A percentile compares a stretch with the other conserved stretches of the same genome.
phyloP scores from a whole-genome alignment of 2,329 filamentous ascomycete species.

The Ascochyta rabiei region DNA sequence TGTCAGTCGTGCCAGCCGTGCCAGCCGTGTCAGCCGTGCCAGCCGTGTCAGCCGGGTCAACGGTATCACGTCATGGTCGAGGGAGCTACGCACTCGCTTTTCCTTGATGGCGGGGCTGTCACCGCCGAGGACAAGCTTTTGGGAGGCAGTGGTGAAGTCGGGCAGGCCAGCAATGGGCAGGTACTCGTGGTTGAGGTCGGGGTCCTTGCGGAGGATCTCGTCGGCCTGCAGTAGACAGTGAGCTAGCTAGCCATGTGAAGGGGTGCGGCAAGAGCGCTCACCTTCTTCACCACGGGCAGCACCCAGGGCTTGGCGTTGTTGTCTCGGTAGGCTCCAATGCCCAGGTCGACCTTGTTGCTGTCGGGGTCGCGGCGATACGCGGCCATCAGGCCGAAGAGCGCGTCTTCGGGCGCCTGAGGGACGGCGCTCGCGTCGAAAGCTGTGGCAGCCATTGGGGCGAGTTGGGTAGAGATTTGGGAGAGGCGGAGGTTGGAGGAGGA shows the following conservation, averaged over 20 bases:
- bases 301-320: slow-evolving; percentile 97
- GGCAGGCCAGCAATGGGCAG: slow-evolving; percentile 90
- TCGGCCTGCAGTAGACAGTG: slow-evolving; percentile 70
- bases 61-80: slow-evolving; percentile 29
- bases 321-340: slow-evolving; percentile 93
- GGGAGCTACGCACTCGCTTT: slow-evolving; percentile 65
- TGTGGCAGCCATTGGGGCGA: slow-evolving; percentile 67
- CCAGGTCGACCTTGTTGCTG: slow-evolving; percentile 87
- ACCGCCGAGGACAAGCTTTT: slow-evolving; percentile 83
- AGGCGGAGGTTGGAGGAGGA: slow-evolving; percentile 49
- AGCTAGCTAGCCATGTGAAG: slow-evolving; percentile 18
- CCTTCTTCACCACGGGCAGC: slow-evolving; percentile 94
- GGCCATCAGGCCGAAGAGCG: slow-evolving; percentile 90
- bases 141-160: slow-evolving; percentile 85
- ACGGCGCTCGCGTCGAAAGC: slow-evolving; percentile 78
- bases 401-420: slow-evolving; percentile 90
- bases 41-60: slow-evolving; percentile 40
- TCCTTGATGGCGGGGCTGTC: slow-evolving; percentile 83
- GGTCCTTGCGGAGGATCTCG: slow-evolving; percentile 84
- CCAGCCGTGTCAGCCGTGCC: slow-evolving; percentile 39
- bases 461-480: slow-evolving; percentile 69
- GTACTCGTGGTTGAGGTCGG: slow-evolving; percentile 96
- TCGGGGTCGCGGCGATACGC: slow-evolving; percentile 81
- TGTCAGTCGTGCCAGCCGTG: too few relatives aligned
- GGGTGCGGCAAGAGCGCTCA: slow-evolving; percentile 51